A percentile compares a stretch with the other conserved stretches of the same genome.
Conservation (phyloP, 2,329 filamentous ascomycete genomes). For the Ascosphaera aggregata region DNA sequence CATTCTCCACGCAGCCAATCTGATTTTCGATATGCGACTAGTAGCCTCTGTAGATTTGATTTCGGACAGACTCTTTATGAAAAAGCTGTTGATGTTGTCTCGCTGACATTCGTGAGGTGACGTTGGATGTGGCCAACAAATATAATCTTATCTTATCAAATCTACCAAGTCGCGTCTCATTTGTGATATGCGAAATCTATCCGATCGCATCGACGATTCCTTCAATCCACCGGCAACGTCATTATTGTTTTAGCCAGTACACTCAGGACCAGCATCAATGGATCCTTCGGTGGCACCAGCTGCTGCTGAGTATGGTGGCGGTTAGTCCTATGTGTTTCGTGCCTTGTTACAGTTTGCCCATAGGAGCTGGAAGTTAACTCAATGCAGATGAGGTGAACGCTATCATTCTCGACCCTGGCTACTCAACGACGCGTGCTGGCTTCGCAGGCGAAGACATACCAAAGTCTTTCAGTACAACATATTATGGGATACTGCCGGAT, state of each 20-base stretch:
- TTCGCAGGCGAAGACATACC: constrained; percentile 96
- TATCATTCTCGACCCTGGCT: constrained; percentile 87
- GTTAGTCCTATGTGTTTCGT: constrained; percentile 13
- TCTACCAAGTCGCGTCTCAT: neutral
- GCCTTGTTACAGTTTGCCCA: neutral
- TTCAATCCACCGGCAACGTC: too few relatives aligned
- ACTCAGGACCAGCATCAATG: constrained; percentile 10
- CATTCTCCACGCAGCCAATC: too few relatives aligned
- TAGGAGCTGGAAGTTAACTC: neutral
- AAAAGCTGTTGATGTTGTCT: too few relatives aligned
- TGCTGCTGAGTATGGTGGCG: constrained; percentile 25
- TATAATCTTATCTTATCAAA: neutral
- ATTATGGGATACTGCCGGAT: constrained; percentile 45
- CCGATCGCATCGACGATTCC: neutral
- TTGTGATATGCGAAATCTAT: neutral
- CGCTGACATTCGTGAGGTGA: too few relatives aligned
- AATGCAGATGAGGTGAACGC: constrained; percentile 79
- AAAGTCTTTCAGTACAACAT: constrained; percentile 77
- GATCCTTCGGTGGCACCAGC: constrained; percentile 22
- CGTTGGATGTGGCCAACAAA: neutral
- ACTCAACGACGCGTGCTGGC: constrained; percentile 72
- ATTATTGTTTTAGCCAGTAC: too few relatives aligned
- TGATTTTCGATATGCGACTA: too few relatives aligned
- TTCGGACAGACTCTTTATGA: too few relatives aligned
- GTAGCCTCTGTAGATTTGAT: too few relatives aligned